Evolutionary conservation across 345 rosid genomes (phyloP).

Genomic region (Eutrema yunnanense): DNA sequence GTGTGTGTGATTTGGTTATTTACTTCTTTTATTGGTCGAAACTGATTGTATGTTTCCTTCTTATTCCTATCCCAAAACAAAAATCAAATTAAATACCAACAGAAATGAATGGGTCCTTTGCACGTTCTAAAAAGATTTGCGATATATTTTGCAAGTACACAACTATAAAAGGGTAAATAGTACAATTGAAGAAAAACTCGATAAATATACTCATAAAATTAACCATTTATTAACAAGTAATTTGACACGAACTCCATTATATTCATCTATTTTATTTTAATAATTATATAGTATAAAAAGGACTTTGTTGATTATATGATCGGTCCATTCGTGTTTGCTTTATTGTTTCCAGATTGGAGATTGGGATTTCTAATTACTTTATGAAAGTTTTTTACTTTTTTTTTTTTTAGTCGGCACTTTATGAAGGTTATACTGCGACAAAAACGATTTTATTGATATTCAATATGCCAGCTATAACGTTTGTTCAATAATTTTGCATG

Average conservation of each 20-base stretch:
- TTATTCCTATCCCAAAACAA: not conserved
- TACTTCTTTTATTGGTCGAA: slow-evolving; percentile 31
- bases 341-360: not conserved
- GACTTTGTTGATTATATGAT: not conserved
- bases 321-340: slow-evolving; percentile 1
- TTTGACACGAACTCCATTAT: too few relatives aligned
- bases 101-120: slow-evolving; percentile 12
- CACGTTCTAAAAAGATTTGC: not conserved
- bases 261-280: too few relatives aligned
- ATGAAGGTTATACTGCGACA: too few relatives aligned
- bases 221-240: not conserved
- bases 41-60: slow-evolving; percentile 6
- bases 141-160: slow-evolving; percentile 3
- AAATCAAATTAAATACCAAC: not conserved
- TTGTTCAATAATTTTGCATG: slow-evolving; percentile 8
- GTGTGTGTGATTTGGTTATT: slow-evolving; percentile 30
- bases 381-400: not conserved
- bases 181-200: not conserved
- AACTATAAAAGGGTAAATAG: not conserved
- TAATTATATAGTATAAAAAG: not conserved
- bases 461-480: not conserved
- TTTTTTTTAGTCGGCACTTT: too few relatives aligned
- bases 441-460: not conserved
- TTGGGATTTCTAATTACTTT: not conserved
- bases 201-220: not conserved